Conservation (phyloP, 495 filamentous ascomycete genomes). For the Tetracladium marchalianum region DNA sequence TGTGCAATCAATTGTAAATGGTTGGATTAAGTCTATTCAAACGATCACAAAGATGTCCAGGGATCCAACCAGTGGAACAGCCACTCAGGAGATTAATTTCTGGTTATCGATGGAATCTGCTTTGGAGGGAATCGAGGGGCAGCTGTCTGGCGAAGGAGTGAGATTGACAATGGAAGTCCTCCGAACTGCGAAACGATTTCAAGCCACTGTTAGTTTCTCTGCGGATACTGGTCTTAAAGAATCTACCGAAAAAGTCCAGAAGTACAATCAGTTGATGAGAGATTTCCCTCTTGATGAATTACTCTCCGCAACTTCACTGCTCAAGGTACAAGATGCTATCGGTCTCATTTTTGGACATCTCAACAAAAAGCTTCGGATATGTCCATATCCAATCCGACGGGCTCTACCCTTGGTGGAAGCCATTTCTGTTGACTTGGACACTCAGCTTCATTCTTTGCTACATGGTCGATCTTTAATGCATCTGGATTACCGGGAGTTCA, state of each 20-base stretch:
- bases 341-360: slow-evolving; percentile 81
- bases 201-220: slow-evolving; percentile 90
- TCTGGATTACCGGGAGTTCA: slow-evolving; percentile 83
- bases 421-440: slow-evolving; percentile 90
- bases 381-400: slow-evolving; percentile 84
- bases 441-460: slow-evolving; percentile 72
- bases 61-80: slow-evolving; percentile 79
- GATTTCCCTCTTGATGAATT: slow-evolving; percentile 90
- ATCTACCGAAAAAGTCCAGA: slow-evolving; percentile 88
- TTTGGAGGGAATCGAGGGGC: slow-evolving; percentile 79
- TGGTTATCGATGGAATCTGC: slow-evolving; percentile 94
- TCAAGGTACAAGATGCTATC: slow-evolving; percentile 85
- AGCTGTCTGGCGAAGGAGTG: slow-evolving; percentile 81
- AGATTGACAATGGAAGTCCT: slow-evolving; percentile 87
- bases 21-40: slow-evolving; percentile 97
- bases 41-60: slow-evolving; percentile 90
- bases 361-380: slow-evolving; percentile 93
- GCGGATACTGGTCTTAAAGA: slow-evolving; percentile 93
- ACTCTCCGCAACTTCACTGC: slow-evolving; percentile 78
- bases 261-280: slow-evolving; percentile 96
- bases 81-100: slow-evolving; percentile 95
- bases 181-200: slow-evolving; percentile 90
- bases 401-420: slow-evolving; percentile 93
- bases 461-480: slow-evolving; percentile 83
- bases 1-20: slow-evolving; percentile 84